Evolutionary conservation across 176 grass and related monocot species (phyloP).

Genomic region (Aegilops speltoides): DNA sequence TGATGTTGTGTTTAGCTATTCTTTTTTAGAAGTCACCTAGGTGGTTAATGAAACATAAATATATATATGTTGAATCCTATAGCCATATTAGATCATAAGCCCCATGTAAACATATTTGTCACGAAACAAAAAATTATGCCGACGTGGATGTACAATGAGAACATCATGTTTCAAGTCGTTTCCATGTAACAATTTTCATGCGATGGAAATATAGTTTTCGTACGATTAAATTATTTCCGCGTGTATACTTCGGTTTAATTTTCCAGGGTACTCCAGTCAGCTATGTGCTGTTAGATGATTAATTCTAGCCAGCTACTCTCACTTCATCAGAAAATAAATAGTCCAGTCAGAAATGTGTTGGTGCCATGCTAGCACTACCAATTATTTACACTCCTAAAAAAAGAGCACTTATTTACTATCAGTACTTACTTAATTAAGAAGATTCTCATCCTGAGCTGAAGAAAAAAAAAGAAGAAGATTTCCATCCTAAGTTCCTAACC

Average conservation of each 20-base stretch:
- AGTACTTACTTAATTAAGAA: not conserved
- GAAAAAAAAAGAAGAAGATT: not conserved
- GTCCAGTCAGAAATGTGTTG: slow-evolving; percentile 15
- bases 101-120: not conserved
- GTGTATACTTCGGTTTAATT: not conserved
- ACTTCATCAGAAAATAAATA: not conserved
- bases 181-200: not conserved
- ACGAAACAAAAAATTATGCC: not conserved
- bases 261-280: not conserved
- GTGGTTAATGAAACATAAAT: not conserved
- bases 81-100: no score
- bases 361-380: not conserved
- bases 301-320: not conserved
- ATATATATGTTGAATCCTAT: no score
- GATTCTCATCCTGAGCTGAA: not conserved
- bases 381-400: not conserved
- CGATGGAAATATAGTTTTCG: not conserved
- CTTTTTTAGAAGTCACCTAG: not conserved
- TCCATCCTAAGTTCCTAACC: not conserved
- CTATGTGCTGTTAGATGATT: not conserved
- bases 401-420: no score
- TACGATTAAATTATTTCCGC: not conserved
- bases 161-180: not conserved
- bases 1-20: not conserved
- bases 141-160: not conserved